Evolutionary conservation across 139 green algal species (phyloP), one percentile per base, ranked within the genome.

Genomic region (Chlorella sp.): DNA sequence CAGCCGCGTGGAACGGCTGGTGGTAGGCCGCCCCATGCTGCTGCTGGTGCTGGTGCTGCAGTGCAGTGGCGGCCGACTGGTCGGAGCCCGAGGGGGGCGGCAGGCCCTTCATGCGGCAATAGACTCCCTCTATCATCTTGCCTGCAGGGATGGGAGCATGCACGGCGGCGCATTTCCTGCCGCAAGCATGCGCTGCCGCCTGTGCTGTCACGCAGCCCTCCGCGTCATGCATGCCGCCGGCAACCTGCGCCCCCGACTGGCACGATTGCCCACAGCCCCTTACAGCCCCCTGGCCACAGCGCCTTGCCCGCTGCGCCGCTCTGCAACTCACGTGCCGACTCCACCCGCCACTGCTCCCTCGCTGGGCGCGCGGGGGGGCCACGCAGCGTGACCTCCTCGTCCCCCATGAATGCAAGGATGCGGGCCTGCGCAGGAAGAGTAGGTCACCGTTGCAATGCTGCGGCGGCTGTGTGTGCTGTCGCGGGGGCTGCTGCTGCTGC

Each of bases 381-480:
- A 15, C 46, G 48, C 29, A 71, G 41, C 55, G 25, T 36, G 2
- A 64, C 38, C 38, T 67, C 58, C 12, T 50, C 29, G 41, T 79
- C 74, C 1, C 80, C 83, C n/a, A 87, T 55, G 55, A 78, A 87
- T 23, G 67, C 56, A 0, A 87, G 31, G 25, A 88, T 48, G 43
- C 83, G 77, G 33, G 51, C 46, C 59, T 83, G 77, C 21, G 83
- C n/a, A n/a, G n/a, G n/a, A n/a, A n/a, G n/a, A n/a, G n/a, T n/a
- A n/a, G n/a, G n/a, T n/a, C n/a, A n/a, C n/a, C n/a, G 46, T 8
- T 84, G 73, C n/a, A n/a, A n/a, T n/a, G n/a, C n/a, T n/a, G n/a
- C n/a, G n/a, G n/a, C n/a, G n/a, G n/a, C n/a, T n/a, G n/a, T 35
- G 60, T 43, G 14, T 68, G 14, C 15, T 17, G 35, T 27, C 60